Conservation (phyloP, 352 stramenopile species). For the Poterioochromonas sp. region DNA sequence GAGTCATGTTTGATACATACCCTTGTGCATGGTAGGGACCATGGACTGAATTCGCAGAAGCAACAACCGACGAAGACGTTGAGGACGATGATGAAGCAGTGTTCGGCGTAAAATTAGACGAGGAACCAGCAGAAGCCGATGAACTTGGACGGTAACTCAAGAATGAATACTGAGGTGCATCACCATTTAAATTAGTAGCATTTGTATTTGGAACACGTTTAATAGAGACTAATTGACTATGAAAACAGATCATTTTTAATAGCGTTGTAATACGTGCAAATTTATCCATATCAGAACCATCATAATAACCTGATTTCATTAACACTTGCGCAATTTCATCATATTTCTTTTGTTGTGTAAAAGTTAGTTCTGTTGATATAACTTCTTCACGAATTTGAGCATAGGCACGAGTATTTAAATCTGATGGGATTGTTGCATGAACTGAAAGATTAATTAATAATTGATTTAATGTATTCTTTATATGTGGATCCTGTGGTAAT, state of each 20-base stretch:
- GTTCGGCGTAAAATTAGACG: no score
- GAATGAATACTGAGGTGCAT: no score
- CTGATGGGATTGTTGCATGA: not conserved
- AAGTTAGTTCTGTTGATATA: not conserved
- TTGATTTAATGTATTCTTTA: slow-evolving; percentile 5
- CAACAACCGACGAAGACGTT: not conserved
- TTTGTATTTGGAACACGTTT: not conserved
- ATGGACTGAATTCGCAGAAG: not conserved
- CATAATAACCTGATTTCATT: not conserved
- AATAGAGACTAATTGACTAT: not conserved
- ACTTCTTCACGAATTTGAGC: slow-evolving; percentile 15
- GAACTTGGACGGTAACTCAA: no score
- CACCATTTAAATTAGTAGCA: no score
- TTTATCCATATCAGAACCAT: not conserved
- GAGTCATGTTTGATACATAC: not conserved
- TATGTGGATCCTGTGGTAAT: not conserved
- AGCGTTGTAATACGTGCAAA: not conserved
- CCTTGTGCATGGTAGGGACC: not conserved
- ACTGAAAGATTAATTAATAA: slow-evolving; percentile 1
- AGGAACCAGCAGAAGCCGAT: no score
- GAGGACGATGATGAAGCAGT: not conserved
- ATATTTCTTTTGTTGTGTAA: slow-evolving; percentile 4
- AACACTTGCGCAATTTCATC: not conserved
- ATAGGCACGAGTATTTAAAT: not conserved
- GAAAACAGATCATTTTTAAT: slow-evolving; percentile 23